Evolutionary conservation across 1,284 basidiomycete species (phyloP), one percentile per base, ranked within the genome.

Genomic region (Caloboletus inedulis): DNA sequence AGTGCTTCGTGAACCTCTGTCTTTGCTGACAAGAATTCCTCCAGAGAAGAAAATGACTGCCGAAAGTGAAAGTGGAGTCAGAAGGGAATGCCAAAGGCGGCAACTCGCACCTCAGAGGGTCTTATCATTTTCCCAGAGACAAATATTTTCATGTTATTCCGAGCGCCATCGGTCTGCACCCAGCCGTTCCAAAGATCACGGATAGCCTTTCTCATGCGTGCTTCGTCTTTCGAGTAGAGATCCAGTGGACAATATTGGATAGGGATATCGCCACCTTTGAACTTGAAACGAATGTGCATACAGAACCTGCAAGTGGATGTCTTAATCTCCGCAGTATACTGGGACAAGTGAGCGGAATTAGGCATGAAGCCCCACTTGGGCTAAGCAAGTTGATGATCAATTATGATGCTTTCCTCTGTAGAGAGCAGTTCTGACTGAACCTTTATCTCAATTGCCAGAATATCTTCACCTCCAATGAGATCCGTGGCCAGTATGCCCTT

Each of bases 331-430:
- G 71, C 74, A 1, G 84, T 87, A 46, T 73, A 71, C 3, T 73
- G 62, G 0, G 91, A 84, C 43, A 90, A 73, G 71, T 85, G 76
- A 10, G 65, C 59, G 16, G 77, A 57, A 25, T 75, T 75, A 7
- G 94, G 92, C 29, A 96, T 70, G 70, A 97, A 96, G 3, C 85
- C 92, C 93, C 94, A 97, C 75, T 97, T 97, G 41, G 94, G 94
- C 94, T 96, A 60, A 12, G 35, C 33, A 42, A 21, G 27, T 40
- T 43, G 31, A 46, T 14, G 35, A 35, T 19, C 34, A 51, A 39
- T 51, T 10, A 46, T 16, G 35, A 42, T 40, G 29, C 9, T 40
- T 37, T 27, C 39, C 12, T 25, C 36, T 21, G 18, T 33, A 34
- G 9, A 27, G 25, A 43, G 55, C 7, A 30, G 44, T 42, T 42